These are phyloP conservation scores for Pichia cabralensis DNA, from an alignment of 805 yeast species.

Conservation along the genomic window DNA sequence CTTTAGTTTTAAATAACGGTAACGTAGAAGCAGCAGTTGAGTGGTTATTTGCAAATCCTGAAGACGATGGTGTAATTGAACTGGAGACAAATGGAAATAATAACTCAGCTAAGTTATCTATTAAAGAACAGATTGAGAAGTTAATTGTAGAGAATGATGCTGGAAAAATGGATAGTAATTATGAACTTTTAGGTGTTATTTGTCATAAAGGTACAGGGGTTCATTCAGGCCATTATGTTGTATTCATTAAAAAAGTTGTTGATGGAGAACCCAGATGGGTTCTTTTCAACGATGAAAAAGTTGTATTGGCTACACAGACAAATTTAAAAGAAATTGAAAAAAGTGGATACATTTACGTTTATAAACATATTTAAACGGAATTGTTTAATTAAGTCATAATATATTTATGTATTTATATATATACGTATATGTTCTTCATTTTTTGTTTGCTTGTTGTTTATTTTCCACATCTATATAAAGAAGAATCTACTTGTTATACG, in stretches of 20 bases:
- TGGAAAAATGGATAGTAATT: constrained; percentile 28
- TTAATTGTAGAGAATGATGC: constrained; percentile 14
- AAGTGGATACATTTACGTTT: constrained; percentile 41
- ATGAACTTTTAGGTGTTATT: constrained; percentile 50
- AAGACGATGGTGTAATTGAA: constrained; percentile 56
- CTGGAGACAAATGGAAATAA: too few relatives aligned
- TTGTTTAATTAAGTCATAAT: not conserved
- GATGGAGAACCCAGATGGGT: constrained; percentile 49
- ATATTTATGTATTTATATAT: too few relatives aligned
- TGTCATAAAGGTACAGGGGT: constrained; percentile 88
- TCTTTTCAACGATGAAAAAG: constrained; percentile 83
- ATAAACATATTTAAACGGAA: constrained; percentile 11
- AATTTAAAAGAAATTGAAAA: constrained; percentile 33
- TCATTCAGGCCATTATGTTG: constrained; percentile 90
- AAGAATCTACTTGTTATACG: too few relatives aligned
- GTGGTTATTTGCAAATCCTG: constrained; percentile 81
- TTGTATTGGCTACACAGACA: constrained; percentile 44
- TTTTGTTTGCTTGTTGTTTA: not conserved
- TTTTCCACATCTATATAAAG: too few relatives aligned
- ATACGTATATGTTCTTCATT: too few relatives aligned
- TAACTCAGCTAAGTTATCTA: not conserved
- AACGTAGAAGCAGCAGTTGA: constrained; percentile 75
- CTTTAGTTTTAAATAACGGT: constrained; percentile 47
- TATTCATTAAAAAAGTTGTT: constrained; percentile 44
- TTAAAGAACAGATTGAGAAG: constrained; percentile 9